phyloP scores from a whole-genome alignment of 192 early-diverging fungal species.

The Coemansia sp. region DNA sequence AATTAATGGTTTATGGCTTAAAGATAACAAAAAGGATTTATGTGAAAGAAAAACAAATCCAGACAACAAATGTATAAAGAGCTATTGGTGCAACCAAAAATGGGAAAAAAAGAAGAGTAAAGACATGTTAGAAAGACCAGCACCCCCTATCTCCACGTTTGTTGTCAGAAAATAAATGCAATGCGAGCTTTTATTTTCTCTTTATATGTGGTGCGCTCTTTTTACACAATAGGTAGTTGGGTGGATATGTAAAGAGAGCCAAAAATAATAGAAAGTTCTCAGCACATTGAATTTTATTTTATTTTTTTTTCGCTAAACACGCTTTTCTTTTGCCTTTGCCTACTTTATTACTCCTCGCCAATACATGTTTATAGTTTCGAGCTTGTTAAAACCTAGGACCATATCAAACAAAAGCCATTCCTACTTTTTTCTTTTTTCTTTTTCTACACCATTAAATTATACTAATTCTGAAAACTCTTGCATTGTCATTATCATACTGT shows the following conservation, averaged over 20 bases:
- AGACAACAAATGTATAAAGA: not conserved
- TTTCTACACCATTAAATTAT: too few relatives aligned
- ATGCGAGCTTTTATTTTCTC: not conserved
- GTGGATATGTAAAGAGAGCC: not conserved
- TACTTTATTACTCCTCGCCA: not conserved
- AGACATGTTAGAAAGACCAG: not conserved
- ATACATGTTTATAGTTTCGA: not conserved
- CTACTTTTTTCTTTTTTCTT: too few relatives aligned
- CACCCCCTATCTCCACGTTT: too few relatives aligned
- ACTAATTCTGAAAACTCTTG: not conserved
- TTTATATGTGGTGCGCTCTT: not conserved
- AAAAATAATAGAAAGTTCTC: not conserved
- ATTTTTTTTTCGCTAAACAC: not conserved
- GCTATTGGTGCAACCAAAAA: not conserved
- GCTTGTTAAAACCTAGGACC: not conserved
- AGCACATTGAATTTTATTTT: not conserved
- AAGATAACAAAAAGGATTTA: not conserved
- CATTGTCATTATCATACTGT: slow-evolving; percentile 7
- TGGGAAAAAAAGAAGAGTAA: not conserved
- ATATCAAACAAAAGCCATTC: too few relatives aligned
- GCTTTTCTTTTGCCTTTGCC: too few relatives aligned
- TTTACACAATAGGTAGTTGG: not conserved
- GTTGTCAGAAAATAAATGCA: too few relatives aligned
- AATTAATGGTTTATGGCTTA: not conserved
- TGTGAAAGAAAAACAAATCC: not conserved